Conservation (phyloP, 176 grass and related monocot genomes). For the Tuctoria greenei region DNA sequence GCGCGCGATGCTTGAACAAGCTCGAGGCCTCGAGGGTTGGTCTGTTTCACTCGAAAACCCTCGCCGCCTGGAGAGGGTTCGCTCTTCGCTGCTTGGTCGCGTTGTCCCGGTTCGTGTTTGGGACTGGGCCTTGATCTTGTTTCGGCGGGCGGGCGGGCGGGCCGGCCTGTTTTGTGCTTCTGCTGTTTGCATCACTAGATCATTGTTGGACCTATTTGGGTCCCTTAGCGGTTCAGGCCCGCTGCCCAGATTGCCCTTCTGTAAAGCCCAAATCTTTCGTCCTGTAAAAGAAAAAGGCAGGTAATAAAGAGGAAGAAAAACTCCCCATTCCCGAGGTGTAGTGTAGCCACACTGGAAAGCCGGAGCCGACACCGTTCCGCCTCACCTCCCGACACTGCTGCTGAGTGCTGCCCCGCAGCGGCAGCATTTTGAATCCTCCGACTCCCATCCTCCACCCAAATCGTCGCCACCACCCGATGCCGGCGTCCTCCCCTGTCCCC, state of each 20-base stretch:
- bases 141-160: too few relatives aligned
- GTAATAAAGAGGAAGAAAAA: neutral
- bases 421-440: slow-evolving; percentile 21
- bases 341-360: slow-evolving; percentile 2
- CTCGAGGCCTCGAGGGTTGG: slow-evolving; percentile 2
- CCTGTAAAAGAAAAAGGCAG: neutral
- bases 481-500: neutral
- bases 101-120: too few relatives aligned
- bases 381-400: neutral
- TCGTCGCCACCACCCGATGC: slow-evolving; percentile 21
- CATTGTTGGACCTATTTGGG: too few relatives aligned
- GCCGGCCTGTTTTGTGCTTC: too few relatives aligned
- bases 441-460: neutral
- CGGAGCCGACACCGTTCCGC: slow-evolving; percentile 3
- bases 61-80: slow-evolving; percentile 14
- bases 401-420: neutral
- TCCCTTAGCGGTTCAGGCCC: too few relatives aligned
- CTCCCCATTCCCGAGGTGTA: neutral
- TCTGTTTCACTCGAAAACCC: slow-evolving; percentile 32
- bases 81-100: neutral
- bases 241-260: too few relatives aligned
- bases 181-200: too few relatives aligned
- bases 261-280: too few relatives aligned
- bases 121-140: too few relatives aligned
- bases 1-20: slow-evolving; percentile 22